Percentiles rank a stretch among this genome's conserved stretches.
phyloP scores from a whole-genome alignment of 345 rosid species.

The Angophora floribunda region DNA sequence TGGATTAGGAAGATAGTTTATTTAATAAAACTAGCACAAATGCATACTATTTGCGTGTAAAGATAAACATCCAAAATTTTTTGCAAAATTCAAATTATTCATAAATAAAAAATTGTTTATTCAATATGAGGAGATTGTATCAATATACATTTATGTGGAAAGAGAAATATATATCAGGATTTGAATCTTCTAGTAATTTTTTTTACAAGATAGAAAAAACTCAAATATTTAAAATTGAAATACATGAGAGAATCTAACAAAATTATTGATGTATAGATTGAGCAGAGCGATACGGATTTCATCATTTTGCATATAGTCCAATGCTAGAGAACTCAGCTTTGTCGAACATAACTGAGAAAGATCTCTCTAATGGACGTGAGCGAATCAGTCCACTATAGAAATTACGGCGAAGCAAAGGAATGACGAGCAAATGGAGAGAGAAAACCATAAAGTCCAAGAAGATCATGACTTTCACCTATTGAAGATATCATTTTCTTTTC shows the following conservation, averaged over 20 bases:
- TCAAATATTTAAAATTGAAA: too few relatives aligned
- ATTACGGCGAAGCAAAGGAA: accelerated
- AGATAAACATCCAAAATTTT: too few relatives aligned
- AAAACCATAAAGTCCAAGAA: too few relatives aligned
- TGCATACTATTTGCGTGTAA: not conserved
- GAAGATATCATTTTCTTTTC: not conserved
- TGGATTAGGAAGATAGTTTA: not conserved
- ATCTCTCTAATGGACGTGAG: too few relatives aligned
- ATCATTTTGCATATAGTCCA: too few relatives aligned
- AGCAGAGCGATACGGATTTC: not conserved
- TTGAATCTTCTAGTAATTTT: too few relatives aligned
- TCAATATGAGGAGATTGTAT: not conserved
- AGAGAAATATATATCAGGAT: not conserved
- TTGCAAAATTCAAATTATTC: not conserved
- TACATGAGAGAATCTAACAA: not conserved
- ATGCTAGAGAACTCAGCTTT: accelerated
- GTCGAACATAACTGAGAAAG: too few relatives aligned
- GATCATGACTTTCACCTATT: too few relatives aligned
- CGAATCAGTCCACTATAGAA: accelerated
- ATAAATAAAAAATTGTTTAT: not conserved
- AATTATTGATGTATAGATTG: too few relatives aligned
- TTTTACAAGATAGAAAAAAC: too few relatives aligned
- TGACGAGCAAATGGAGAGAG: too few relatives aligned
- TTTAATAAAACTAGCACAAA: not conserved
- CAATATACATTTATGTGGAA: too few relatives aligned